phyloP scores from a whole-genome alignment of 306 rosid genomes.

The Malus fusca region DNA sequence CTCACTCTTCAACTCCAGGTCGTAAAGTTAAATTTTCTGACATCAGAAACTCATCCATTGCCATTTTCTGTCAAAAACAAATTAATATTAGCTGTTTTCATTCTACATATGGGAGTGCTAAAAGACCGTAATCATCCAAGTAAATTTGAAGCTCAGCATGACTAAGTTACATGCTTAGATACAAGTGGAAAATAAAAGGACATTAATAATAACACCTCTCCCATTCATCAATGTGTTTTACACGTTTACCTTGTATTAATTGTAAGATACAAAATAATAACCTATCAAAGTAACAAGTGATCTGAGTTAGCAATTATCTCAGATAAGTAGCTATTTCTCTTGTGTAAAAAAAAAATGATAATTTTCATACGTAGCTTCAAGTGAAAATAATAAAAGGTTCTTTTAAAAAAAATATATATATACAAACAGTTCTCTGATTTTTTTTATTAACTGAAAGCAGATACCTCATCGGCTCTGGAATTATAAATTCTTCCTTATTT shows the following conservation, averaged over 20 bases:
- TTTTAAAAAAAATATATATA: not conserved
- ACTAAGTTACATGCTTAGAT: not conserved
- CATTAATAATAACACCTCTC: no score
- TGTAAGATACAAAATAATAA: not conserved
- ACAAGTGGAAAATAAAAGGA: no score
- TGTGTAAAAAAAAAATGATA: not conserved
- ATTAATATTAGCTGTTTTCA: slow-evolving; percentile 19
- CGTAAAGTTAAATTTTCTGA: slow-evolving; percentile 66
- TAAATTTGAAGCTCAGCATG: not conserved
- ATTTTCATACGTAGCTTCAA: not conserved
- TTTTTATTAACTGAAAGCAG: not conserved
- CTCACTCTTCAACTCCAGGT: slow-evolving; percentile 92
- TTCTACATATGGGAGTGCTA: slow-evolving; percentile 3
- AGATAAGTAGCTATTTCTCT: not conserved
- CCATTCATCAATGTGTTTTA: no score
- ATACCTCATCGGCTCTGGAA: not conserved
- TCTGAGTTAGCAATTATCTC: not conserved
- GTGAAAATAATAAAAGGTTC: not conserved
- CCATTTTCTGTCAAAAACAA: slow-evolving; percentile 53
- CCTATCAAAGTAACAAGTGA: not conserved
- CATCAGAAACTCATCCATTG: slow-evolving; percentile 59
- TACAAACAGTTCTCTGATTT: not conserved
- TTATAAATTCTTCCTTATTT: not conserved
- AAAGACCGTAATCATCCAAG: not conserved
- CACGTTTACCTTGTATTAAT: no score